Base-by-base conservation (phyloP, 257 asterid genomes). In the Asclepias syriaca region DNA sequence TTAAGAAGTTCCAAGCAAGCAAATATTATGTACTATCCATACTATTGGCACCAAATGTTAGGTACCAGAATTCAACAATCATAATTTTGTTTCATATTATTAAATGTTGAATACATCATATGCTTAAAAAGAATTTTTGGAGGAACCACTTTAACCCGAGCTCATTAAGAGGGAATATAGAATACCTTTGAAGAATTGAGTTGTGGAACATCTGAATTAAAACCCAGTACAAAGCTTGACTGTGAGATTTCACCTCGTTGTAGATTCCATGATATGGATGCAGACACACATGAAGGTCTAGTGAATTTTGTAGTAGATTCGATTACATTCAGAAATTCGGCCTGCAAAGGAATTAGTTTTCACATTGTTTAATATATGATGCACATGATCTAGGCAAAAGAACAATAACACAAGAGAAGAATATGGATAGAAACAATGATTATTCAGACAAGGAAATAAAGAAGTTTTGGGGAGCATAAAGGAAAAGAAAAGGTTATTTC, bases 251-350 rank as follows among this genome's bases (percentile, higher is more conserved):
- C 96, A 76, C 83, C 85, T 87, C 83, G 84, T 66, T 83, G 92
- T 32, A 96, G 96, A 79, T 89, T 92, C 99, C 99, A 94, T 34
- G 98, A 90, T 68, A 91, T 84, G 63, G 96, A 85, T 0, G 99
- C 96, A 64, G 96, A 84, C 55, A 49, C 57, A 81, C 98, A 89
- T 40, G 87, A 87, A 69, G 80, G 87, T 51, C 82, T 85, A 74
- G 87, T 85, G 76, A 85, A 81, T 82, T 91, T 89, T 81, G 99
- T 82, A 37, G 88, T 86, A 75, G 86, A 70, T 78, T 88, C 98
- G 59, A 88, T 87, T 72, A 82, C 89, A 77, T 91, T 94, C 79
- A 85, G 93, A 80, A 89, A 88, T 74, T 94, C 93, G 64, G 99
- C 99, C 98, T 94, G 69, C 72, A 58, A 37, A 29, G 22, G 66